Conservation (phyloP, 1,139 yeast genomes). For the Meyerozyma smithsonii region DNA sequence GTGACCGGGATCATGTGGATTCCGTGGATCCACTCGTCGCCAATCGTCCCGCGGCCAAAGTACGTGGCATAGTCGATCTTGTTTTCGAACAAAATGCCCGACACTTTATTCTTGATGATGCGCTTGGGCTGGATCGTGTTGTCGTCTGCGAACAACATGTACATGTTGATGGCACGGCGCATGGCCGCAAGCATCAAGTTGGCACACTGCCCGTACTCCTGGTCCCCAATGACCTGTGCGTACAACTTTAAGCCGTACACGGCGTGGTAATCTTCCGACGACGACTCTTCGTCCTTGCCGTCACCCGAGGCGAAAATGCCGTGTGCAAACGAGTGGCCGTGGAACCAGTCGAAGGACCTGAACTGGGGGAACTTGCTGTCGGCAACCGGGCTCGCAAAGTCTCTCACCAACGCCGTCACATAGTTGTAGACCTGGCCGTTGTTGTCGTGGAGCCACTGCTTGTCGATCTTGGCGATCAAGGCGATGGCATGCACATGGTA, state of each 20-base stretch:
- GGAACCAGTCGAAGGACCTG: conserved; percentile 42
- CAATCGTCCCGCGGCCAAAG: conserved; percentile 40
- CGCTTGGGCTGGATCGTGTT: conserved; percentile 35
- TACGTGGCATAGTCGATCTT: conserved; percentile 42
- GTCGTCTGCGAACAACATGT: conserved; percentile 38
- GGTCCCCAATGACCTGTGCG: conserved; percentile 30
- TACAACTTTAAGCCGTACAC: conserved; percentile 40
- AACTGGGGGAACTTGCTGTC: conserved; percentile 38
- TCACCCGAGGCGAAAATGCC: conserved; percentile 43
- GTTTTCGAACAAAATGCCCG: conserved; percentile 44
- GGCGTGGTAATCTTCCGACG: conserved; percentile 44
- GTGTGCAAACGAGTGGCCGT: conserved; percentile 46
- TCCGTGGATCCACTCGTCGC: conserved; percentile 45
- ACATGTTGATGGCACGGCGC: conserved; percentile 39
- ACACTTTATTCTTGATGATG: conserved; percentile 37
- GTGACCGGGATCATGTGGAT: conserved; percentile 47
- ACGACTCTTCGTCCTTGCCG: conserved; percentile 45
- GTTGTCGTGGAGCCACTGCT: conserved; percentile 26
- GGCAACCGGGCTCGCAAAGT: conserved; percentile 36
- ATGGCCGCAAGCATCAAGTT: conserved; percentile 40
- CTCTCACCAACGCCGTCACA: conserved; percentile 33
- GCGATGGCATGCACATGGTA: conserved; percentile 75
- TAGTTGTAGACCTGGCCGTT: conserved; percentile 26
- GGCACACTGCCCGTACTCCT: conserved; percentile 33
- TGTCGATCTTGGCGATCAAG: conserved; percentile 53